Evolutionary conservation across 331 rosid genomes (phyloP).

Genomic region (Acacia concinna): DNA sequence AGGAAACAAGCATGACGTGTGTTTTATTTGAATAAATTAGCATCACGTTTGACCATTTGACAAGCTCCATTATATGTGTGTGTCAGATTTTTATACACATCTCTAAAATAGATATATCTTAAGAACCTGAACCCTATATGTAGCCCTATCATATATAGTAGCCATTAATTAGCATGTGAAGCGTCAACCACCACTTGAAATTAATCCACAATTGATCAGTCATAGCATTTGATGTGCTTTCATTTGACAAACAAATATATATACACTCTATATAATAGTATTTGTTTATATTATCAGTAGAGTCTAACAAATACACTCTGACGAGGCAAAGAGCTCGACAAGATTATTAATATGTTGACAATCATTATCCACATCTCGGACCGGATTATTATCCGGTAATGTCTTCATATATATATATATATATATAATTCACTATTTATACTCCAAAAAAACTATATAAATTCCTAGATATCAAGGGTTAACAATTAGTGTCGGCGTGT

Average conservation of each 20-base stretch:
- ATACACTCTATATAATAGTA: too few relatives aligned
- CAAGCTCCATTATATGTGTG: background rate
- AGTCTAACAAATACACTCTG: background rate
- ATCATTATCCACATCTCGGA: background rate
- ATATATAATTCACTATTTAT: background rate
- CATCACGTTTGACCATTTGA: background rate
- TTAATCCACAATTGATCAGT: background rate
- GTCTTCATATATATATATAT: background rate
- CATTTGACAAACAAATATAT: background rate
- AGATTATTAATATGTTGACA: background rate
- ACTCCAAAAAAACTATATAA: background rate
- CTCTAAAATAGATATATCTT: background rate
- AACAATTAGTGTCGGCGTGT: background rate
- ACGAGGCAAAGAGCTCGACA: background rate
- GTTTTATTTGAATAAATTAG: background rate
- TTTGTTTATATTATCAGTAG: background rate
- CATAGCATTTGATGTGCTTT: background rate
- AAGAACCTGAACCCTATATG: background rate
- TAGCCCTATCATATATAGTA: constrained; percentile 16
- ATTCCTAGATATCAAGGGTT: background rate
- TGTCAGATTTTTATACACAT: background rate
- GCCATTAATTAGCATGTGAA: constrained; percentile 11
- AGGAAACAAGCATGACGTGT: background rate
- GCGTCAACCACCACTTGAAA: background rate
- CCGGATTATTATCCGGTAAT: background rate